Evolutionary conservation across 345 rosid genomes (phyloP).

Genomic region (Rhizophora apiculata): DNA sequence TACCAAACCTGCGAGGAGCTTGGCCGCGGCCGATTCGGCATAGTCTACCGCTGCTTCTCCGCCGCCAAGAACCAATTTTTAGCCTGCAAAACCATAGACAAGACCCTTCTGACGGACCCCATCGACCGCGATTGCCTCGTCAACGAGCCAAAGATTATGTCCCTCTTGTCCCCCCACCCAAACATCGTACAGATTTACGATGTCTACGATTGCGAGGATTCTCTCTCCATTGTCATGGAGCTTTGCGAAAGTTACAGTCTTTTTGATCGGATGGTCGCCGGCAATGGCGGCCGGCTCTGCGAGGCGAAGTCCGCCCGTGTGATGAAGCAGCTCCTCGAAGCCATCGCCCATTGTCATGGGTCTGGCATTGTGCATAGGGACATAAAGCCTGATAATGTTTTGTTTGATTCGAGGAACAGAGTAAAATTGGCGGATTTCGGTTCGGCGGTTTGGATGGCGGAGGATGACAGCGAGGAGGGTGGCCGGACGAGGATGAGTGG

Average conservation of each 20-base stretch:
- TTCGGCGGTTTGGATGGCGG: constrained; percentile 5
- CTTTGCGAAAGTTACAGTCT: constrained; percentile 26
- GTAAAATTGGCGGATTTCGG: constrained; percentile 27
- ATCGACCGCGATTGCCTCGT: constrained; percentile 27
- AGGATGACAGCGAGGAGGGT: not conserved
- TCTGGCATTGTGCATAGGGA: constrained; percentile 22
- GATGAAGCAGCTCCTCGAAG: constrained; percentile 17
- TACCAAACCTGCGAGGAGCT: constrained; percentile 32
- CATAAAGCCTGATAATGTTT: constrained; percentile 25
- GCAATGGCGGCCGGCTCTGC: constrained; percentile 2
- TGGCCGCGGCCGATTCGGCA: constrained; percentile 36
- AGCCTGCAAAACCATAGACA: constrained; percentile 26
- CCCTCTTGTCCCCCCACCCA: constrained; percentile 26
- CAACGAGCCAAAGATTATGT: constrained; percentile 29
- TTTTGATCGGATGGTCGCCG: constrained; percentile 9
- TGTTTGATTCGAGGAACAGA: constrained; percentile 16
- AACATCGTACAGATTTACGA: constrained; percentile 31
- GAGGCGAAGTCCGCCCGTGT: constrained; percentile 14
- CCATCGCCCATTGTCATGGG: constrained; percentile 24
- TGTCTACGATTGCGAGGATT: constrained; percentile 19
- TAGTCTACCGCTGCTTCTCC: constrained; percentile 23
- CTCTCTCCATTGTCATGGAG: constrained; percentile 23
- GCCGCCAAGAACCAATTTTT: constrained; percentile 16
- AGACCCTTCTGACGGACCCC: constrained; percentile 22
- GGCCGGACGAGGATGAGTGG: not conserved